A percentile compares a stretch with the other conserved stretches of the same genome.
phyloP scores from a whole-genome alignment of 2,329 filamentous ascomycete genomes.

The Lasiodiplodia sp. region DNA sequence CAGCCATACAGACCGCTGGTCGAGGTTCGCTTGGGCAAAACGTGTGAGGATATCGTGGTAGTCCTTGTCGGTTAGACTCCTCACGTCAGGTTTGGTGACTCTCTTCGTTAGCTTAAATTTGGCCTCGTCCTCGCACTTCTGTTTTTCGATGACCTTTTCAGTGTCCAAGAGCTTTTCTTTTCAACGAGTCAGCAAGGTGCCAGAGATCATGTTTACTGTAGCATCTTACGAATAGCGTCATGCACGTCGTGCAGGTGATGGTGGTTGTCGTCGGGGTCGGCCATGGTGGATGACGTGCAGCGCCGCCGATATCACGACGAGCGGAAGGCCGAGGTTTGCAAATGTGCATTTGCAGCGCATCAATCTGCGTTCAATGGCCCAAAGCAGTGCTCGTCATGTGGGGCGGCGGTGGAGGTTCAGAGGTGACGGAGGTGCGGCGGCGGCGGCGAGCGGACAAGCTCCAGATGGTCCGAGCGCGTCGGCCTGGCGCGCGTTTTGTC shows the following conservation, averaged over 20 bases:
- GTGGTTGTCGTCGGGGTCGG: background rate
- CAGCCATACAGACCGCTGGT: background rate
- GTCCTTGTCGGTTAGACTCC: too few relatives aligned
- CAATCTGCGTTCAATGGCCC: background rate
- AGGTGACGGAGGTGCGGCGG: conserved; percentile 27
- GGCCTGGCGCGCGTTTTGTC: conserved; percentile 23
- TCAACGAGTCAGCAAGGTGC: background rate
- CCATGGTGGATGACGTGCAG: conserved; percentile 2
- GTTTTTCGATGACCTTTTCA: background rate
- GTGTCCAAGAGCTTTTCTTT: background rate
- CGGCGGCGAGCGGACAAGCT: conserved; percentile 6
- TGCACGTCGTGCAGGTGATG: background rate
- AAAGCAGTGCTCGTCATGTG: background rate
- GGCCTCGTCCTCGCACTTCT: background rate
- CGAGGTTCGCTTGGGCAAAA: background rate
- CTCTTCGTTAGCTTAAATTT: background rate
- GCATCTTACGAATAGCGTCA: background rate
- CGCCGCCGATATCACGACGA: background rate
- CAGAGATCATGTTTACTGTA: background rate
- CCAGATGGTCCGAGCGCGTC: conserved; percentile 18
- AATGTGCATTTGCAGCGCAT: conserved; percentile 7
- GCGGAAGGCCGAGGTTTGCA: background rate
- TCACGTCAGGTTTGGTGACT: too few relatives aligned
- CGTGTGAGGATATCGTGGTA: too few relatives aligned
- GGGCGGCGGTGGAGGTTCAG: background rate